Percentiles rank a stretch among this genome's conserved stretches.
phyloP scores from a whole-genome alignment of 2,329 filamentous ascomycete genomes.

The Colletotrichum destructivum region DNA sequence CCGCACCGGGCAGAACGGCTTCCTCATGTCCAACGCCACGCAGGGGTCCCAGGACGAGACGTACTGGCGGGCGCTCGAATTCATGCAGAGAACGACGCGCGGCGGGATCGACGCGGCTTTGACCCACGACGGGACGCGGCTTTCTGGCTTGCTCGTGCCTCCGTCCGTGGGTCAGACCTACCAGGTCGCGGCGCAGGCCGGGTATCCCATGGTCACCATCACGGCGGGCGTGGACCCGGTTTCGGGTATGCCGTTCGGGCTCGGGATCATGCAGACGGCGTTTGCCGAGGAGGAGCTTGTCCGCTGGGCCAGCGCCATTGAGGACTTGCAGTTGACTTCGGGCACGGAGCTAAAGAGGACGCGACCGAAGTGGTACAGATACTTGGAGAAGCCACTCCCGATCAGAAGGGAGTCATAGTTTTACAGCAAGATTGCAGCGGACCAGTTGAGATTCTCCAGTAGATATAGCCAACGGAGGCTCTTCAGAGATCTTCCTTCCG shows the following conservation, averaged over 20 bases:
- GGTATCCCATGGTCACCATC: constrained; percentile 80
- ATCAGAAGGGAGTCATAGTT: neutral
- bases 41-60: constrained; percentile 74
- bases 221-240: constrained; percentile 72
- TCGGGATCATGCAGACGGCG: constrained; percentile 71
- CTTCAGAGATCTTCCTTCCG: constrained; percentile 6
- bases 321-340: constrained; percentile 66
- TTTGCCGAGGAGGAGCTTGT: constrained; percentile 72
- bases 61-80: constrained; percentile 77
- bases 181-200: constrained; percentile 81
- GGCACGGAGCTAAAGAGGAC: constrained; percentile 62
- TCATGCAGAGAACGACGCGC: constrained; percentile 71
- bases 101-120: constrained; percentile 77
- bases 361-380: constrained; percentile 67
- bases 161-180: constrained; percentile 77
- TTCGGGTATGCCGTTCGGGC: constrained; percentile 70
- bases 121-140: constrained; percentile 53
- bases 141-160: constrained; percentile 78
- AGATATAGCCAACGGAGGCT: neutral
- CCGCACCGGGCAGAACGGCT: constrained; percentile 78
- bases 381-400: constrained; percentile 57
- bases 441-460: no score
- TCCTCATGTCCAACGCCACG: constrained; percentile 73
- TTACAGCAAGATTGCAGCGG: no score
- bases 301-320: constrained; percentile 74